Evolutionary conservation across 371 early-diverging fungal genomes (phyloP).

Genomic region (Mucor irregularis): DNA sequence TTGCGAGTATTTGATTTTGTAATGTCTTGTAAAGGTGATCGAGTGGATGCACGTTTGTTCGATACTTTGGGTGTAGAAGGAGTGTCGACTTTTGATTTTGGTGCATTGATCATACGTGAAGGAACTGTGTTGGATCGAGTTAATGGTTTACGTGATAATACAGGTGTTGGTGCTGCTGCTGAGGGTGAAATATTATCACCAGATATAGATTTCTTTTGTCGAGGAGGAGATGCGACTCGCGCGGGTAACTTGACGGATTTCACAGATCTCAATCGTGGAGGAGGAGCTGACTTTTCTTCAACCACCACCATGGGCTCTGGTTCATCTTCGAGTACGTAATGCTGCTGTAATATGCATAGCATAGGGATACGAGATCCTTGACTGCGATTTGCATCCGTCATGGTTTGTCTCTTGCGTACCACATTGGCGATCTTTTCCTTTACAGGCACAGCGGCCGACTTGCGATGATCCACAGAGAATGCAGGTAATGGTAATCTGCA

Average conservation of each 20-base stretch:
- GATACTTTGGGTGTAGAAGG: too few species aligned
- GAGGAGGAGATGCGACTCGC: not conserved
- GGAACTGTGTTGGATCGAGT: constrained; percentile 25
- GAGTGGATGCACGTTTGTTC: not conserved
- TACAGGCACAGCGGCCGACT: constrained; percentile 27
- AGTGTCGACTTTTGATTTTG: not conserved
- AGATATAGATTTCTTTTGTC: constrained; percentile 1
- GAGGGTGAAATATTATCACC: too few species aligned
- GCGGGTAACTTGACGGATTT: constrained; percentile 2
- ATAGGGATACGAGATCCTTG: constrained; percentile 49
- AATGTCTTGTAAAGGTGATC: constrained; percentile 4
- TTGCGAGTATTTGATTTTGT: constrained; percentile 11
- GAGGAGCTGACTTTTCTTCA: not conserved
- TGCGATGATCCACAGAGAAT: constrained; percentile 30
- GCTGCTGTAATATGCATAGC: constrained; percentile 29
- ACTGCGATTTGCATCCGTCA: constrained; percentile 34
- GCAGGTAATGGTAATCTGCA: constrained; percentile 44
- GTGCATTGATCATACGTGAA: constrained; percentile 13
- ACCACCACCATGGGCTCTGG: not conserved
- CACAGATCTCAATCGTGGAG: constrained; percentile 1
- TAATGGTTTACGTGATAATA: constrained; percentile 10
- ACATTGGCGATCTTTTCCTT: constrained; percentile 38
- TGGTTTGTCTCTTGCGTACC: constrained; percentile 36
- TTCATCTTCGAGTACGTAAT: not conserved
- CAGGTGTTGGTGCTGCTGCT: not conserved